A percentile compares a stretch with the other conserved stretches of the same genome.
Conservation (phyloP, 1,139 yeast genomes). For the Magnusiomyces fungicola region DNA sequence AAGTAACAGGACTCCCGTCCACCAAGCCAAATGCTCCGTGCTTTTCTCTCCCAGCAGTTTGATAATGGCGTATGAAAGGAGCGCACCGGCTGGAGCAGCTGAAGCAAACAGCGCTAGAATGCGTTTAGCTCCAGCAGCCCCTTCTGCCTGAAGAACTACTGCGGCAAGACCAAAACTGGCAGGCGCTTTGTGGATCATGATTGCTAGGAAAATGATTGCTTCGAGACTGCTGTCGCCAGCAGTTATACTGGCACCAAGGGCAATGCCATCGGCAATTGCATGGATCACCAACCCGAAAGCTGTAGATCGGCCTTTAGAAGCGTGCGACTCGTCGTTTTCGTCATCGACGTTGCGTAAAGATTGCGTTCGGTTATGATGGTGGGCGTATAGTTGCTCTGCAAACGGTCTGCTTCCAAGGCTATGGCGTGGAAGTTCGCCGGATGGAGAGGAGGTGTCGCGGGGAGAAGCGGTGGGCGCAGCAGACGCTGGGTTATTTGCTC, state of each 20-base stretch:
- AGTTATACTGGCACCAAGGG: conserved; percentile 56
- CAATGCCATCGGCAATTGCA: conserved; percentile 67
- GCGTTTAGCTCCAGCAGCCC: conserved; percentile 32
- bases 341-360: background rate
- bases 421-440: background rate
- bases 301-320: conserved; percentile 23
- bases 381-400: conserved; percentile 2
- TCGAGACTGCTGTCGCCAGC: conserved; percentile 42
- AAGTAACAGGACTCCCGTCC: conserved; percentile 47
- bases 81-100: conserved; percentile 48
- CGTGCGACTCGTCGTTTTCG: background rate
- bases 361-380: conserved; percentile 4
- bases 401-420: background rate
- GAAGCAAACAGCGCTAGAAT: conserved; percentile 44
- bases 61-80: conserved; percentile 40
- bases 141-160: conserved; percentile 40
- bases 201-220: conserved; percentile 49
- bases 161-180: conserved; percentile 65
- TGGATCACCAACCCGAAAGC: conserved; percentile 62
- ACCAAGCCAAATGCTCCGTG: conserved; percentile 30
- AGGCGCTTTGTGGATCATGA: conserved; percentile 67
- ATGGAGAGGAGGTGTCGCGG: background rate
- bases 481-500: background rate
- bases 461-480: background rate
- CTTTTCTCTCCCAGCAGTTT: conserved; percentile 28